Evolutionary conservation across 176 grass and related monocot species (phyloP), one percentile per base, ranked within the genome.

Genomic region (Carex littledalei): DNA sequence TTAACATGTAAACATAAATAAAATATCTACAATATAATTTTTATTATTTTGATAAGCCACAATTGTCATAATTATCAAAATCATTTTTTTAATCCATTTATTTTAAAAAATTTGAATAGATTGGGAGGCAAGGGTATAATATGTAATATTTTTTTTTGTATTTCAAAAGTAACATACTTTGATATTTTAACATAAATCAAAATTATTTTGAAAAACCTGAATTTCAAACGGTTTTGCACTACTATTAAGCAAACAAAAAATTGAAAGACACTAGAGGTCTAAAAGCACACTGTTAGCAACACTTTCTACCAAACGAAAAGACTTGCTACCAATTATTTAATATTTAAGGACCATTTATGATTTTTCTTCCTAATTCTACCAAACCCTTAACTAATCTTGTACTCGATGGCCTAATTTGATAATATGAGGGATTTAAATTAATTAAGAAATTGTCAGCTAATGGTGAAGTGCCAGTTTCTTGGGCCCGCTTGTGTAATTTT

Each of bases 261-360:
- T 22, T 26, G 17, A 63, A 39, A 81, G 37, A 47, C 2, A 2
- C 43, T 9, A 39, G 1, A 39, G 4, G 37, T 39, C 22, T 57
- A 21, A n/a, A n/a, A 63, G 24, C 12, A 63, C 53, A 81, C 37
- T 41, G 64, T 60, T 81, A 63, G 14, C 26, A 49, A 22, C 14
- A 64, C 79, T 63, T 81, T 60, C 79, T 81, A 81, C 79, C 79
- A 63, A 81, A 81, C 60, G 79, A 81, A 81, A 65, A 81, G 79
- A 81, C 79, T 45, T 81, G 79, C 58, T 21, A 81, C 55, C 79
- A 81, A 81, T 64, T 45, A 43, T 58, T 64, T 64, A 64, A 64
- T 81, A 32, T 78, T 56, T 78, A 57, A 56, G 73, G n/a, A 53
- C 29, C 29, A 29, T 2, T 29, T 29, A 29, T 29, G 29, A 29